Conservation (phyloP, 768 basidiomycete species). For the Mycena venus region DNA sequence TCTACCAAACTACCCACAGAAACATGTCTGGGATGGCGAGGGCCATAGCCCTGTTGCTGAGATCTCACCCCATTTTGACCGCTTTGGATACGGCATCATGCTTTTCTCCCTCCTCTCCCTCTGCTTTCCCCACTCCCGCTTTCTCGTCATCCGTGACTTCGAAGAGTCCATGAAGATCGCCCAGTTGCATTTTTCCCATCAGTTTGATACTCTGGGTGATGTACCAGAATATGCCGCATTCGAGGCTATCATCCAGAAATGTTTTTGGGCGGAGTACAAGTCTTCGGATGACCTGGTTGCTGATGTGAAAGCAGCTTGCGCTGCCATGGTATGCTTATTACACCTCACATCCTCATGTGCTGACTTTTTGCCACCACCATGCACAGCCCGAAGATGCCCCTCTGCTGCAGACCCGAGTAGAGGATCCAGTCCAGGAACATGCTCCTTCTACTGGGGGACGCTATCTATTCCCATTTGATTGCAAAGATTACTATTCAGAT, state of each 20-base stretch:
- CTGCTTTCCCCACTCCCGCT: constrained; percentile 1
- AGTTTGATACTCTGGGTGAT: not conserved
- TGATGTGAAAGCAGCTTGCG: not conserved
- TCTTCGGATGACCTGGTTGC: not conserved
- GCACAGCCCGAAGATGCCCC: not conserved
- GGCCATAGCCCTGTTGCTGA: not conserved
- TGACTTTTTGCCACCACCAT: not conserved
- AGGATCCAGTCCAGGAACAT: not conserved
- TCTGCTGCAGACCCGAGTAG: not conserved
- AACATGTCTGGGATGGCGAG: not conserved
- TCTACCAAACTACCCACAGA: not conserved
- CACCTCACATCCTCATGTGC: not conserved
- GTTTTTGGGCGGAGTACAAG: not conserved
- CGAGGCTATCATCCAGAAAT: not conserved
- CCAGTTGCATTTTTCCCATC: not conserved
- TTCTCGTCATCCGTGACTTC: not conserved
- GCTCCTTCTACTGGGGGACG: not conserved
- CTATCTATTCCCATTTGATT: not conserved
- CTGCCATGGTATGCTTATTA: not conserved
- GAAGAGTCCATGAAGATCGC: not conserved
- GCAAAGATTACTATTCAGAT: not conserved
- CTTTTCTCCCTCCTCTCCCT: constrained; percentile 1
- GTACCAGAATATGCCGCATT: not conserved
- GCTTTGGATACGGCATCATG: constrained; percentile 6
- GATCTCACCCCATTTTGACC: not conserved